Conservation (phyloP, 495 filamentous ascomycete genomes). For the Aspergillus egyptiacus region DNA sequence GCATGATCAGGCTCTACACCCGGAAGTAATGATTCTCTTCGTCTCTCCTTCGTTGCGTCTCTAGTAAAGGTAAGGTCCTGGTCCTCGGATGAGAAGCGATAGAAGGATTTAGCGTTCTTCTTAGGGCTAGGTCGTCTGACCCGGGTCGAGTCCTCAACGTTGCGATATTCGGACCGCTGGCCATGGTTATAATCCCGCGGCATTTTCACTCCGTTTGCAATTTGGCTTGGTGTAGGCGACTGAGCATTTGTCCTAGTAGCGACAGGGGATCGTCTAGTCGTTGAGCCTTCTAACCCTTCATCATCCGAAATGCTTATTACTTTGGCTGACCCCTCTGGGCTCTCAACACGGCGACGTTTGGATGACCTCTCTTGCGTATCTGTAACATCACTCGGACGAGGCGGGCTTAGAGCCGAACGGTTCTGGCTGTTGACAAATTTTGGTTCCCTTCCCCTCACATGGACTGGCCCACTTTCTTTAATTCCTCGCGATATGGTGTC, state of each 20-base stretch:
- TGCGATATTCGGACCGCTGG: conserved; percentile 18
- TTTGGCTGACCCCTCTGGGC: background rate
- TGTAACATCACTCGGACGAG: conserved; percentile 9
- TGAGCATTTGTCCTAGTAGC: conserved; percentile 13
- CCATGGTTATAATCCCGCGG: background rate
- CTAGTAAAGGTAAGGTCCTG: conserved; percentile 25
- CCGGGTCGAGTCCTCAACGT: conserved; percentile 19
- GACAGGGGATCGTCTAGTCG: conserved; percentile 3
- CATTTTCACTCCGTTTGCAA: conserved; percentile 14
- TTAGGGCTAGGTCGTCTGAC: conserved; percentile 5
- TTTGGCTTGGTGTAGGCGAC: conserved; percentile 21
- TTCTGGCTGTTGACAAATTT: background rate
- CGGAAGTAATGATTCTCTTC: conserved; percentile 5
- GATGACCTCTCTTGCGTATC: conserved; percentile 21
- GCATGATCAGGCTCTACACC: background rate
- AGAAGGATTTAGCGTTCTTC: background rate
- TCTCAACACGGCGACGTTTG: conserved; percentile 31
- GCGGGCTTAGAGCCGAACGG: background rate
- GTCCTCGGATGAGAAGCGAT: conserved; percentile 9
- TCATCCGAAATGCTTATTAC: conserved; percentile 8
- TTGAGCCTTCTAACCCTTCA: conserved; percentile 12
- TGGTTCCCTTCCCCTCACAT: conserved; percentile 15
- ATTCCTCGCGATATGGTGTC: conserved; percentile 28
- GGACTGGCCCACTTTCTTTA: conserved; percentile 37
- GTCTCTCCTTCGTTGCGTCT: conserved; percentile 26